A percentile compares a stretch with the other conserved stretches of the same genome.
Evolutionary conservation across 2,329 filamentous ascomycete genomes (phyloP).

Genomic region (Fusarium sp.): DNA sequence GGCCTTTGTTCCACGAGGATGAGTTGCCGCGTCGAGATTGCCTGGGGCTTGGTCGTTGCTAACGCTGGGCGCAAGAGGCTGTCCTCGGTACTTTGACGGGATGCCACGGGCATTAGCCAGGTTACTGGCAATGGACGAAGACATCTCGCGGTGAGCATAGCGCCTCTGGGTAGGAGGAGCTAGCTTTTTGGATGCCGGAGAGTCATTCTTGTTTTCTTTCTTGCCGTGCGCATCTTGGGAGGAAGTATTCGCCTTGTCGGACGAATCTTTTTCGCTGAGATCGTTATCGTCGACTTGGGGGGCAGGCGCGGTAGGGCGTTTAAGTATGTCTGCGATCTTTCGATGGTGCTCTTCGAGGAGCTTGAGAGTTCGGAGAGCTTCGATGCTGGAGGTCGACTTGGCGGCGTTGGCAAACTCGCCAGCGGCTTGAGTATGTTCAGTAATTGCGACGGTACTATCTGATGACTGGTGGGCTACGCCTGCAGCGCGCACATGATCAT

Average conservation of each 20-base stretch:
- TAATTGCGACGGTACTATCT: slow-evolving; percentile 84
- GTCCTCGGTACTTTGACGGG: slow-evolving; percentile 70
- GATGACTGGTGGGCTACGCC: slow-evolving; percentile 79
- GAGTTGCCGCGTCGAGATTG: slow-evolving; percentile 70
- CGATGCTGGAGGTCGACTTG: slow-evolving; percentile 72
- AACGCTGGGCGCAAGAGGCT: slow-evolving; percentile 77
- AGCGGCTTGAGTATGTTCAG: slow-evolving; percentile 88
- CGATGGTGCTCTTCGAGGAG: slow-evolving; percentile 91
- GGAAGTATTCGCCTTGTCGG: slow-evolving; percentile 41
- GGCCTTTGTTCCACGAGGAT: slow-evolving; percentile 61
- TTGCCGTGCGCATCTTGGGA: slow-evolving; percentile 41
- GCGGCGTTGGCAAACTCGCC: slow-evolving; percentile 88
- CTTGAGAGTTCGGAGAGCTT: slow-evolving; percentile 85
- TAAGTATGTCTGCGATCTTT: slow-evolving; percentile 83
- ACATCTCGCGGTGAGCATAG: slow-evolving; percentile 73
- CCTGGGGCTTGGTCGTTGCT: slow-evolving; percentile 80
- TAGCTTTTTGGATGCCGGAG: slow-evolving; percentile 47
- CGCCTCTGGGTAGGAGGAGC: slow-evolving; percentile 58
- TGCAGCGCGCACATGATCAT: slow-evolving; percentile 89
- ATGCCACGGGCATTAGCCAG: slow-evolving; percentile 88
- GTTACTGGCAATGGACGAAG: slow-evolving; percentile 89
- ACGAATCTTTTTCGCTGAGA: slow-evolving; percentile 46
- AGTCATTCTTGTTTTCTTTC: slow-evolving; percentile 34
- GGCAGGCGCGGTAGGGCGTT: slow-evolving; percentile 67
- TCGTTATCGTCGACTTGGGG: slow-evolving; percentile 50